Base-by-base conservation (phyloP, 2,329 filamentous ascomycete genomes). In the Ramularia endophylla region DNA sequence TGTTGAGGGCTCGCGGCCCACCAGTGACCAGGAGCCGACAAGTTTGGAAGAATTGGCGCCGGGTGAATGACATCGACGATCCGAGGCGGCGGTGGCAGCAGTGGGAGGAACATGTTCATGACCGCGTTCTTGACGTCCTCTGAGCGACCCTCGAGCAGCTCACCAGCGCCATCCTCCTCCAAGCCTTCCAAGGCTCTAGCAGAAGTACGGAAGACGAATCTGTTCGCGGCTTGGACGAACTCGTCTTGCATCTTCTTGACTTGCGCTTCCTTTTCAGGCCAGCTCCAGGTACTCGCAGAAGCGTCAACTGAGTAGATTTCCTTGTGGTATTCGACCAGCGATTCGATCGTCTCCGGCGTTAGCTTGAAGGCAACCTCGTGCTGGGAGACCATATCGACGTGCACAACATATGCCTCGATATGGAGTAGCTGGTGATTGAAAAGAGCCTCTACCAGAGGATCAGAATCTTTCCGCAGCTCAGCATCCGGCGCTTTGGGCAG, bases 341-440 rank as follows among this genome's bases (percentile, higher is more conserved):
- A 71, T 59, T 95, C 88, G 69, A 98, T 98, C 48, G 89, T 88
- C 64, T 97, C 92, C 44, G 83, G 79, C 17, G 89, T 97, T 60
- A 98, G 78, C 77, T 98, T 98, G 78, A 89, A 97, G 54, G 89
- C 92, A 60, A 98, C 88, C 72, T 97, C 92, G 65, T 94, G 92
- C 67, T 89, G 85, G 59, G 94, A 80, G 46, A 98, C 90, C 88
- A 97, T 95, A 72, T 98, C 92, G 67, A 98, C 88, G 67, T 97
- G 90, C 47, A 98, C 92, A 56, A 97, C 90, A 65, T 98, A 98
- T 38, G 92, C 92, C 70, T 97, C 89, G 56, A 97, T 73, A 64
- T 95, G 87, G 60, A 95, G 73, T 61, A 95, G 78, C 71, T 94
- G 85, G 68, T 90, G 92, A 76, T 94, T 94, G 77, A 85, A 87